Conservation (phyloP, 1,139 yeast genomes). For the Geotrichum klebahnii region DNA sequence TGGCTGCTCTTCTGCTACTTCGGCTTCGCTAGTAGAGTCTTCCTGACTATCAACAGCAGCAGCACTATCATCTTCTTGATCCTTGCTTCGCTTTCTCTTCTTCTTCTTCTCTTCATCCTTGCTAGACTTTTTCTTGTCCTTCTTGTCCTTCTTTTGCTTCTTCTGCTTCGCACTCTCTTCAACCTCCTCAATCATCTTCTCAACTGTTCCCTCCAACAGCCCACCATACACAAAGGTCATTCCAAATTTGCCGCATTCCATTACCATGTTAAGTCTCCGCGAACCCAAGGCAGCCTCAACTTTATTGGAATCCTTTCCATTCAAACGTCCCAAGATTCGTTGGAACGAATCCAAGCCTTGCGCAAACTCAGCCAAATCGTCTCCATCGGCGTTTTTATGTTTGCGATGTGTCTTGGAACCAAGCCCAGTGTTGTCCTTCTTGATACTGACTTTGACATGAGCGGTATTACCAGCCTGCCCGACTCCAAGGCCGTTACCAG, state of each 20-base stretch:
- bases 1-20: conserved; percentile 23
- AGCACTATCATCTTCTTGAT: conserved; percentile 23
- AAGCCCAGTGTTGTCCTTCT: conserved; percentile 77
- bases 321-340: conserved; percentile 78
- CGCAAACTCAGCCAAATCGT: conserved; percentile 61
- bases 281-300: conserved; percentile 33
- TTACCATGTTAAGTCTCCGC: conserved; percentile 48
- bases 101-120: conserved; percentile 35
- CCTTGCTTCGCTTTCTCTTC: conserved; percentile 36
- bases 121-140: conserved; percentile 31
- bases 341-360: conserved; percentile 93
- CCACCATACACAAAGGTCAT: conserved; percentile 84
- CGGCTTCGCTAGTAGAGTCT: too few relatives aligned
- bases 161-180: conserved; percentile 31
- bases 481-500: conserved; percentile 84
- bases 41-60: too few relatives aligned
- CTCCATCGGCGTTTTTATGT: conserved; percentile 49
- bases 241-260: conserved; percentile 79
- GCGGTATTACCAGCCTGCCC: conserved; percentile 56
- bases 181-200: conserved; percentile 41
- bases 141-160: conserved; percentile 32
- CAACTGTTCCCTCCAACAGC: conserved; percentile 79
- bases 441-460: conserved; percentile 76
- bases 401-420: conserved; percentile 61
- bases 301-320: conserved; percentile 37